These are phyloP conservation scores for Ambrosia trifida DNA, from an alignment of 129 eudicot genomes.

Conservation along the genomic window DNA sequence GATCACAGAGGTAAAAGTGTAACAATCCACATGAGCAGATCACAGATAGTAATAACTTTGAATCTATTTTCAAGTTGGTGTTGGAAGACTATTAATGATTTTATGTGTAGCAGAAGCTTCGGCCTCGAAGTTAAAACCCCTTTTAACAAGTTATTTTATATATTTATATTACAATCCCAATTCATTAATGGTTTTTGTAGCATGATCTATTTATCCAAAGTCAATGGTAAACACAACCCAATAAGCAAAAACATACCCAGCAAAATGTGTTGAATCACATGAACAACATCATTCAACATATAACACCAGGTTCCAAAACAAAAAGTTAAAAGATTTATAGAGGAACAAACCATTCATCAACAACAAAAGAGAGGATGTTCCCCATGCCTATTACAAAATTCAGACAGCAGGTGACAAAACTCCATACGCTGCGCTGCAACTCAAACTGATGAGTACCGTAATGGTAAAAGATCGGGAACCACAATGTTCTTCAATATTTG, in stretches of 20 bases:
- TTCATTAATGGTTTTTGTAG: background rate
- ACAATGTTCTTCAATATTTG: conserved; percentile 55
- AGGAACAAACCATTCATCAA: background rate
- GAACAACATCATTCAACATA: background rate
- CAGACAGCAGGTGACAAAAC: background rate
- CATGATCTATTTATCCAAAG: background rate
- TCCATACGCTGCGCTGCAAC: background rate
- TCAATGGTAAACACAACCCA: background rate
- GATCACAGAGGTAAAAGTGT: conserved; percentile 41
- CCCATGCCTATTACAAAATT: background rate
- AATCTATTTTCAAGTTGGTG: conserved; percentile 1
- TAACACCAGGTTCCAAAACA: conserved; percentile 4
- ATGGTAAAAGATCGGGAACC: conserved; percentile 50
- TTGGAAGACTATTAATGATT: background rate
- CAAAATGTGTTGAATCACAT: background rate
- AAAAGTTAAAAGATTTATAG: background rate
- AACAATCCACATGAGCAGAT: no score
- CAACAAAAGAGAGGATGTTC: background rate
- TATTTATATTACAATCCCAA: no score
- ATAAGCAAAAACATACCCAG: background rate
- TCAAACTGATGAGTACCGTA: conserved; percentile 51
- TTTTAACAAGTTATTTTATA: no score
- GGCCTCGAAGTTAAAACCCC: no score
- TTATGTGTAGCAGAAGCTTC: background rate
- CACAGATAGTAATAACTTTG: no score